Evolutionary conservation across 768 basidiomycete genomes (phyloP).

Genomic region (Heimioporus sp.): DNA sequence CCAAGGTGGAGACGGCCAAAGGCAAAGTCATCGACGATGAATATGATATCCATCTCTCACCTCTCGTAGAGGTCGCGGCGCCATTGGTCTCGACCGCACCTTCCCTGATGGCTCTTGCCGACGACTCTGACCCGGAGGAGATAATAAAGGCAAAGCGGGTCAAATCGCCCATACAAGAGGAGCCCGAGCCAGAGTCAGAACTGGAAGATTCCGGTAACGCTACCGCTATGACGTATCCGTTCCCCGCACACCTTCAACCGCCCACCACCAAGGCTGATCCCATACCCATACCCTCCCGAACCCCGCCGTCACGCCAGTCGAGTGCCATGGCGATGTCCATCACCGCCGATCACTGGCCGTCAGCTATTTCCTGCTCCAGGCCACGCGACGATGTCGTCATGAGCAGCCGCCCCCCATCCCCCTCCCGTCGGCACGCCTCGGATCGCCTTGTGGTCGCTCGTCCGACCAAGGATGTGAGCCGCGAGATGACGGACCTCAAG

Average conservation of each 20-base stretch:
- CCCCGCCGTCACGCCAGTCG: slow-evolving; percentile 25
- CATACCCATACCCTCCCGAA: slow-evolving; percentile 31
- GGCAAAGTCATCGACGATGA: slow-evolving; percentile 27
- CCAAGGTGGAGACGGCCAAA: slow-evolving; percentile 17
- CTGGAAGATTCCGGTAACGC: slow-evolving; percentile 15
- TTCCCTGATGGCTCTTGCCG: slow-evolving; percentile 28
- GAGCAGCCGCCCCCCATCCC: slow-evolving; percentile 28
- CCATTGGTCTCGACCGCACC: slow-evolving; percentile 28
- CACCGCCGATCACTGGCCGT: slow-evolving; percentile 22
- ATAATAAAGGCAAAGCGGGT: slow-evolving; percentile 16
- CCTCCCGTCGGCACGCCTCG: slow-evolving; percentile 21
- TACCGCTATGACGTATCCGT: slow-evolving; percentile 14
- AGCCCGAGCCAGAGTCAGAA: slow-evolving; percentile 25
- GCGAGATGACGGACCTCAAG: slow-evolving; percentile 25
- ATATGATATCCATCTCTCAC: slow-evolving; percentile 29
- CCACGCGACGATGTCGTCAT: slow-evolving; percentile 30
- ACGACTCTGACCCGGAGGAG: slow-evolving; percentile 30
- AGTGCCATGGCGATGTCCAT: slow-evolving; percentile 28
- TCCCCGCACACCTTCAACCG: slow-evolving; percentile 28
- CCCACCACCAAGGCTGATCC: slow-evolving; percentile 18
- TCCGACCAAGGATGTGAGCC: slow-evolving; percentile 13
- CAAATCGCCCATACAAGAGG: slow-evolving; percentile 22
- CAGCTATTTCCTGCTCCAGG: slow-evolving; percentile 23
- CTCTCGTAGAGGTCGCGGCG: slow-evolving; percentile 24
- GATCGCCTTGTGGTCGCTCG: slow-evolving; percentile 20